These are phyloP conservation scores for Bothriochloa decipiens DNA, from an alignment of 176 grass and related monocot species.

Conservation along the genomic window DNA sequence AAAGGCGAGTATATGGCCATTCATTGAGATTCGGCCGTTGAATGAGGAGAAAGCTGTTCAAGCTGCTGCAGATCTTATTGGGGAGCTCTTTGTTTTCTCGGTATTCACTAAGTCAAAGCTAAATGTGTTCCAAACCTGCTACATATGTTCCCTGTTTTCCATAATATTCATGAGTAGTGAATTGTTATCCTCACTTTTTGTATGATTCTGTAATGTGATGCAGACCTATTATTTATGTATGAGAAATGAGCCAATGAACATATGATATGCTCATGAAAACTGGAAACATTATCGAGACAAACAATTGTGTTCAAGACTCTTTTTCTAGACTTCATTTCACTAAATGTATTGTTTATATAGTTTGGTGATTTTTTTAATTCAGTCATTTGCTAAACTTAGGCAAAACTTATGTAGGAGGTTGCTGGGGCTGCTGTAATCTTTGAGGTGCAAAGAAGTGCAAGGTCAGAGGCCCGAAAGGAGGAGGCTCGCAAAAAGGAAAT, in stretches of 20 bases:
- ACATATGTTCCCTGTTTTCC: not conserved
- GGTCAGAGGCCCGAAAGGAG: constrained; percentile 69
- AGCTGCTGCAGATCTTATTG: constrained; percentile 75
- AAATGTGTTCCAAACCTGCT: constrained; percentile 4
- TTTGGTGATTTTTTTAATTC: constrained; percentile 2
- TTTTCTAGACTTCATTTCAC: not conserved
- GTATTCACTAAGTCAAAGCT: constrained; percentile 42
- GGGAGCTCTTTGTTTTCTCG: constrained; percentile 78
- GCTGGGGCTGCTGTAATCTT: constrained; percentile 64
- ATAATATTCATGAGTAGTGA: constrained; percentile 3
- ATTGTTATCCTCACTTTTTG: not conserved
- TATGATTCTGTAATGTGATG: not conserved
- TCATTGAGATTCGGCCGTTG: constrained; percentile 63
- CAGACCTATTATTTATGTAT: not conserved
- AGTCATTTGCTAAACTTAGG: constrained; percentile 10
- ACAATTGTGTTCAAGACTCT: not conserved
- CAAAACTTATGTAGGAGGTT: constrained; percentile 58
- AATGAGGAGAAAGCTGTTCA: constrained; percentile 87
- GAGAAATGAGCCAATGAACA: too few species aligned
- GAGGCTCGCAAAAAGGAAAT: constrained; percentile 63
- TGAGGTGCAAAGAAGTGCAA: constrained; percentile 83
- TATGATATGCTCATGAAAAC: not conserved
- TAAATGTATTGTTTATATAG: not conserved
- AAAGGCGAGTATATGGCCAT: constrained; percentile 75
- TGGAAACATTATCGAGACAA: not conserved